Percentiles rank a stretch among this genome's conserved stretches.
These are phyloP conservation scores for Tagetes erecta DNA, from an alignment of 129 eudicot genomes.

Conservation along the genomic window DNA sequence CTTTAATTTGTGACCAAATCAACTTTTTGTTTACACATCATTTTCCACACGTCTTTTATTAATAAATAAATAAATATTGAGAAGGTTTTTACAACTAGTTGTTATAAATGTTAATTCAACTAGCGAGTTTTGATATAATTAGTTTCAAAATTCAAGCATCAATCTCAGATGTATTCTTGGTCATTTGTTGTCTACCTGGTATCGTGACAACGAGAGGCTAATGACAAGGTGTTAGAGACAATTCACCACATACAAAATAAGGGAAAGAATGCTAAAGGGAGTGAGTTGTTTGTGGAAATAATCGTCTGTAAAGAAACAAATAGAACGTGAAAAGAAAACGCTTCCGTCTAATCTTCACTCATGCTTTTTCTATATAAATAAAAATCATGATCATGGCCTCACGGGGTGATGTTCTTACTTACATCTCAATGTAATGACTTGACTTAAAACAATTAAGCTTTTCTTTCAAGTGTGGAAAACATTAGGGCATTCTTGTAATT, in stretches of 20 bases:
- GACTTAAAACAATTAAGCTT: not conserved
- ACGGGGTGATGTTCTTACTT: not conserved
- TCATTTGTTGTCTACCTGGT: too few species aligned
- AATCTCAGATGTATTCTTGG: not conserved
- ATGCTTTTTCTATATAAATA: too few species aligned
- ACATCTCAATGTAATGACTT: slow-evolving; percentile 12
- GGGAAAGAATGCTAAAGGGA: too few species aligned
- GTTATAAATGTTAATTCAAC: not conserved
- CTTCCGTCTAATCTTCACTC: too few species aligned
- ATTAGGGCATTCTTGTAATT: slow-evolving; percentile 26
- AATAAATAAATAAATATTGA: not conserved
- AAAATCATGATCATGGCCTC: too few species aligned
- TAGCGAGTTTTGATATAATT: not conserved
- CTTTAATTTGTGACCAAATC: slow-evolving; percentile 12
- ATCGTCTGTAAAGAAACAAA: too few species aligned
- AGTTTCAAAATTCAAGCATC: not conserved
- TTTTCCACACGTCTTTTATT: not conserved
- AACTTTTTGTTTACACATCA: slow-evolving; percentile 10
- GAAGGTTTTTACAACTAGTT: not conserved
- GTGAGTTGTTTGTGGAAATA: too few species aligned
- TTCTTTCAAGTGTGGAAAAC: slow-evolving; percentile 14
- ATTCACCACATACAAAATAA: too few species aligned
- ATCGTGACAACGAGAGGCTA: too few species aligned
- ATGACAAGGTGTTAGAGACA: too few species aligned
- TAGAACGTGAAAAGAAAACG: too few species aligned